Base-by-base conservation (phyloP, 306 rosid genomes). In the Casuarina equisetifolia region DNA sequence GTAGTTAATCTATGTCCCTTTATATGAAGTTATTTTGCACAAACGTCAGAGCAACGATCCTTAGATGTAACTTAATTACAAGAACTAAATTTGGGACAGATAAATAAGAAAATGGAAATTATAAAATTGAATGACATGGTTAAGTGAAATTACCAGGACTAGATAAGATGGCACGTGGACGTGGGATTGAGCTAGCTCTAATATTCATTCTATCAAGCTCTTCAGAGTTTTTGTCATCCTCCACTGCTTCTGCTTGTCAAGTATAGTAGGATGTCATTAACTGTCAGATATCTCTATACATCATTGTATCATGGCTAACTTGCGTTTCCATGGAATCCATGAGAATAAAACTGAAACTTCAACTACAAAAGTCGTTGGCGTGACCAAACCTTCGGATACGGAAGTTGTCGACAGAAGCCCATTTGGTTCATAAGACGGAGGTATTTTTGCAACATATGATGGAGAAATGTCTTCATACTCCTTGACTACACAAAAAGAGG, bases 151-250 rank as follows among this genome's bases (percentile, higher is more conserved):
- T 89, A 94, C 98, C 90, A 46, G 97, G 95, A 84, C 98, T 94
- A 59, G 98, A 94, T 77, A 94, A 67, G 74, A 92, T 90, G 46
- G 97, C 98, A 9, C 98, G 96, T 0, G 98, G 98, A 39, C 84
- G 92, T 45, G 87, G 97, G 68, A 92, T 81, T 15, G 91, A 52
- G 74, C 86, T 55, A 55, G 88, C 93, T 85, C 92, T 84, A 64
- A 79, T 84, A 72, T 86, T 83, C 50, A 83, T 81, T 82, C 53
- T 88, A 72, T 72, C 15, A 39, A 74, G 79, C 69, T 88, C 96
- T 13, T 89, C 90, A 69, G 25, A 53, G 25, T 32, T 69, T 72
- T 66, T 67, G 20, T 40, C 83, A 46, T 81, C 85, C 77, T 78
- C 82, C 80, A 82, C 91, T 74, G 64, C 67, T 78, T 57, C 85